Base-by-base conservation (phyloP, 805 yeast species). In the Cyberlindnera euphorbiiphila region DNA sequence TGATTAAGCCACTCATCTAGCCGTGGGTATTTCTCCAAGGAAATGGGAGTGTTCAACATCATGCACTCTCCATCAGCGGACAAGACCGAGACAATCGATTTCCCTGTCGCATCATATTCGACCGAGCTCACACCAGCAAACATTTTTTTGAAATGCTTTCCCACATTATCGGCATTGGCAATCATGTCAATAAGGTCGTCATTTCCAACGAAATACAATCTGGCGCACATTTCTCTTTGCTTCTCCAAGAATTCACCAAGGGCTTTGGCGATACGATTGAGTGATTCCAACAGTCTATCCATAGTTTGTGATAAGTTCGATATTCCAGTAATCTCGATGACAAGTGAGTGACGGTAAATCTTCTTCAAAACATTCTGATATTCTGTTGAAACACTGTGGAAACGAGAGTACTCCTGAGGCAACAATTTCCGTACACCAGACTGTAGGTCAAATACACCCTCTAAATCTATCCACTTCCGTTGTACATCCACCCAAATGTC, bases 161-260 rank as follows among this genome's bases (percentile, higher is more conserved):
- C 77, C 4, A 81, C 65, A 45, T 79, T 72, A 5, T 55, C 61
- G 0, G 76, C 63, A 35, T 80, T 72, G 3, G 97, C 96, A 24
- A 91, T 72, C 26, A 91, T 72, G 43, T 86, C 95, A 23, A 91
- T 63, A 21, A 91, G 61, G 55, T 91, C 96, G 42, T 88, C 96
- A 55, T 91, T 91, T 6, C 97, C 96, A 19, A 91, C 63, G 54
- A 91, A 89, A 51, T 81, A 88, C 39, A 88, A 81, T 32, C 97
- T 68, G 1, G 96, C 89, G 50, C 83, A 91, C 1, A 68, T 42
- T 28, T 73, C 81, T 45, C 98, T 65, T 54, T 89, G 95, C 25
- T 72, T 73, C 49, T 89, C 97, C 22, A 91, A 64, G 54, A 79
- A 91, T 8, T 85, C 91, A 10, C 78, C 68, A 11, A 91, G 65